Base-by-base conservation (phyloP, 768 basidiomycete species). In the Dentipellis fragilis region DNA sequence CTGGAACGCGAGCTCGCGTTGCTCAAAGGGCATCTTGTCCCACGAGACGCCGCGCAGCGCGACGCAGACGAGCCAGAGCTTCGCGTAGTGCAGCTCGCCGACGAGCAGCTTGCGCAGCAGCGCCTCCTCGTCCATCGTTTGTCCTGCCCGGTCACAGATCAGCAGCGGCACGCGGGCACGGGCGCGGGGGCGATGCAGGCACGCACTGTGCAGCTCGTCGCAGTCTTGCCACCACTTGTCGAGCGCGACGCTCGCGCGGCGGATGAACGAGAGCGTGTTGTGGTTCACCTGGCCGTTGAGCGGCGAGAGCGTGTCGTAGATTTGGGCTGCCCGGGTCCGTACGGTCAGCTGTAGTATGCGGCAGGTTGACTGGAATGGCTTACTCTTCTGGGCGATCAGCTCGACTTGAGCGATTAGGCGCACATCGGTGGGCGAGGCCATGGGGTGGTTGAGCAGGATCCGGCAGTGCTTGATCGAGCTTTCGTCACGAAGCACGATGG, bases 11-110 rank as follows among this genome's bases (percentile, higher is more conserved):
- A 95, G 77, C 67, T 95, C 93, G 39, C 92, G 84, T 66, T 95
- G 93, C 68, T 96, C 93, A 58, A 89, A 91, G 3, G 91, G 84
- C 86, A 96, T 91, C 70, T 93, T 93, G 65, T 96, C 93, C 93
- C 93, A 97, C 4, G 89, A 83, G 22, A 87, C 89, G 16, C 93
- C 93, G 57, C 93, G 81, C 48, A 97, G 73, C 11, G 92, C 92
- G 21, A 95, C 86, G 66, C 93, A 96, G 19, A 93, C 87, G 35
- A 95, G 80, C 93, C 93, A 96, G 4, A 97, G 76, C 67, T 95
- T 94, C 29, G 93, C 89, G 66, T 95, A 93, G 65, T 93, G 85
- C 51, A 95, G 74, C 66, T 96, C 93, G 5, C 87, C 88, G 2
- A 84, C 84, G 19, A 96, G 81, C 49, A 97, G 83, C 71, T 91